A percentile compares a stretch with the other conserved stretches of the same genome.
Conservation (phyloP, 495 filamentous ascomycete genomes). For the Penicillium soppii region DNA sequence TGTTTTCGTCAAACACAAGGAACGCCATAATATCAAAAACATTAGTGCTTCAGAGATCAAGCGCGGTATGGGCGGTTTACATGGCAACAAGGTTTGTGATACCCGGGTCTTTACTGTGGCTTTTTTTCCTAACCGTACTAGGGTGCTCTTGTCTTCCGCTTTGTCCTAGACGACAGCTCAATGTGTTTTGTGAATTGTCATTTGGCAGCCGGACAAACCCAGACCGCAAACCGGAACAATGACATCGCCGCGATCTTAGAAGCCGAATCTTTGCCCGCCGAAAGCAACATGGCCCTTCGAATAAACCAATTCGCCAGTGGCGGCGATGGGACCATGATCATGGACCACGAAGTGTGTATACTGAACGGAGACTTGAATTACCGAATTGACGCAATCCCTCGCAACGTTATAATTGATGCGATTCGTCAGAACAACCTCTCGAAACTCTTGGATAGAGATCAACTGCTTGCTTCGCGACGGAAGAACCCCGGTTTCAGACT, state of each 20-base stretch:
- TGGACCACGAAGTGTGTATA: conserved; percentile 95
- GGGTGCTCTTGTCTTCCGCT: conserved; percentile 88
- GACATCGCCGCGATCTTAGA: conserved; percentile 92
- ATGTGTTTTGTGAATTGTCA: conserved; percentile 98
- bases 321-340: conserved; percentile 92
- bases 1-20: conserved; percentile 82
- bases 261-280: conserved; percentile 64
- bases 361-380: conserved; percentile 97
- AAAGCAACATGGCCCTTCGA: conserved; percentile 57
- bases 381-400: conserved; percentile 94
- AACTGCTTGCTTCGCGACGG: conserved; percentile 80
- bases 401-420: conserved; percentile 83
- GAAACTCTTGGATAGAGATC: conserved; percentile 95
- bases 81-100: conserved; percentile 80
- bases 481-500: conserved; percentile 87
- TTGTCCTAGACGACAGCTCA: conserved; percentile 87
- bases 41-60: conserved; percentile 83
- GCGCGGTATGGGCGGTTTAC: conserved; percentile 86
- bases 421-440: conserved; percentile 73
- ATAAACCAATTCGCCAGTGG: conserved; percentile 81
- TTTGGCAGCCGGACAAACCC: conserved; percentile 88
- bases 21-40: conserved; percentile 71
- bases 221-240: conserved; percentile 87
- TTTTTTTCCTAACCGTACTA: conserved; percentile 26
- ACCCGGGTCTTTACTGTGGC: not conserved